Base-by-base conservation (phyloP, 352 stramenopile species). In the Phytophthora pini region DNA sequence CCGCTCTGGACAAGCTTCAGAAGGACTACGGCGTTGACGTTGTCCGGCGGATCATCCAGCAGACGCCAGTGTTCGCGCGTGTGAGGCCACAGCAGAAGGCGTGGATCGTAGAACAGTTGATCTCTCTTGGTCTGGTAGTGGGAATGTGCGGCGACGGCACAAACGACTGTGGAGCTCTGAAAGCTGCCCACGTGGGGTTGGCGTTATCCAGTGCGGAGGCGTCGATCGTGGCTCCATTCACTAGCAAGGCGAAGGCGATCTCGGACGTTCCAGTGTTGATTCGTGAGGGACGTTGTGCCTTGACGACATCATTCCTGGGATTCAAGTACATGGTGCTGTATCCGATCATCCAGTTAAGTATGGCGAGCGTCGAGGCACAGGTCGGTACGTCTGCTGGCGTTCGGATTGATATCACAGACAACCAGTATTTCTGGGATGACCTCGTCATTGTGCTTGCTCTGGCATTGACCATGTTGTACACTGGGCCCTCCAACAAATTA, bases 151-250 rank as follows among this genome's bases (percentile, higher is more conserved):
- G 79, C 20, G 79, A 88, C 40, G 79, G 79, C 65, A 84, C 72
- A 2, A 97, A 97, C 73, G 90, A 97, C 66, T 96, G 88, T 56
- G 88, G 90, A 11, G 88, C 88, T 3, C 50, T 97, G 8, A 94
- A 92, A 53, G 76, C 82, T 13, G 90, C 90, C 8, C 90, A 97
- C 56, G 84, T 95, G 3, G 90, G 90, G 0, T 59, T 97, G 34
- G 89, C 92, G 17, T 69, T 98, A 4, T 94, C 82, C 10, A 80
- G 82, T 53, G 84, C 89, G 1, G 90, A 98, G 56, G 92, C 89
- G 1, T 95, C 84, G 32, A 84, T 91, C 34, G 87, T 97, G 36
- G 73, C 90, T 29, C 89, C 90, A 5, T 36, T 36, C 31, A 36
- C 31, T 36, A 96, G 84, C 61, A 80, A 92, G 38, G 72, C 84